Base-by-base conservation (phyloP, 306 rosid species). In the Herpetospermum pedunculosum region DNA sequence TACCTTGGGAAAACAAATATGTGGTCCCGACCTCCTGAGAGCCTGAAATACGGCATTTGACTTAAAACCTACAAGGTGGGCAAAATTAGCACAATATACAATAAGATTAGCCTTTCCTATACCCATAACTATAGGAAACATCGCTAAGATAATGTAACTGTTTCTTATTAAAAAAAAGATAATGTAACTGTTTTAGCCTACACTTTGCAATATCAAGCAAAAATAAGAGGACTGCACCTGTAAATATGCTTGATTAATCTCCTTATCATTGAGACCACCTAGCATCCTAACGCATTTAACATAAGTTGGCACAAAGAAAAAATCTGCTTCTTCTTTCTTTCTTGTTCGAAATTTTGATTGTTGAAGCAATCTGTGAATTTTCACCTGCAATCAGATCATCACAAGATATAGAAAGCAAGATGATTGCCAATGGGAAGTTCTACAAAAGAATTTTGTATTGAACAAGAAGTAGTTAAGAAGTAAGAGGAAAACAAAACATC, bases 1-100 rank as follows among this genome's bases (percentile, higher is more conserved):
- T 85, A 91, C 99, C 99, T 94, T 7, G 99, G 92, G 60, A 94
- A 94, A 77, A 94, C 96, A 84, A 94, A 94, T 48, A 94, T 87
- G 74, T 94, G 99, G 78, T 91, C 81, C 23, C 95, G 91, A 44
- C 99, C 99, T 71, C 96, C 99, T 64, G 99, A 94, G 80, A 85
- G 82, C 75, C 97, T 87, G 85, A 94, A 94, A 82, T 88, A 85
- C 25, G 97, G 96, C 97, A 94, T 89, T 88, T 91, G 99, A 79
- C 96, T 84, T 57, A 89, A 70, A 57, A 89, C 96, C 99, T 94
- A 32, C 63, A 75, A 25, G 28, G n/a, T 19, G 21, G 60, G 11
- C 14, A 55, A 46, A 44, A 49, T 34, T 53, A 72, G 67, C 58
- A 40, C 10, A 54, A 53, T n/a, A 59, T 44, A 16, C 38, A 59